Evolutionary conservation across 495 filamentous ascomycete species (phyloP).

Genomic region (Podospora pseudoanserina): DNA sequence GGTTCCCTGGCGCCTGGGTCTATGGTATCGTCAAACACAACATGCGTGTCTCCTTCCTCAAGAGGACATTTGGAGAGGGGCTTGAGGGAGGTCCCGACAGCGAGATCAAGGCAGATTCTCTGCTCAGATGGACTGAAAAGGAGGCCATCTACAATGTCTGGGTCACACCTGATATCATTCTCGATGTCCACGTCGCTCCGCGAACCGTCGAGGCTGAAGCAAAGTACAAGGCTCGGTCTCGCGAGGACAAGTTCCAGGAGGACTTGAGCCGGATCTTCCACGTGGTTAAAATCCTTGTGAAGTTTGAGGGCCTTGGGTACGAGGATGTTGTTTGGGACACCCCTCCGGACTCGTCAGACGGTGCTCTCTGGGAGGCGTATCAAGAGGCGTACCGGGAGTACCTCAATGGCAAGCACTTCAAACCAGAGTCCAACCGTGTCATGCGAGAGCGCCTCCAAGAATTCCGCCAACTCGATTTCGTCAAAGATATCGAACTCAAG

Average conservation of each 20-base stretch:
- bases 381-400: constrained; percentile 78
- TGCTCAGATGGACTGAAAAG: constrained; percentile 65
- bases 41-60: constrained; percentile 74
- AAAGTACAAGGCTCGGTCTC: constrained; percentile 37
- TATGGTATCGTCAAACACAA: constrained; percentile 61
- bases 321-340: constrained; percentile 89
- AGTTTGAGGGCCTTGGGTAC: constrained; percentile 93
- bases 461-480: constrained; percentile 63
- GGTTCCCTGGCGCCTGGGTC: constrained; percentile 88
- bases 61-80: constrained; percentile 54
- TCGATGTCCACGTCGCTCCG: constrained; percentile 59
- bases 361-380: constrained; percentile 76
- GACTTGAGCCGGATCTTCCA: constrained; percentile 66
- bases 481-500: constrained; percentile 58
- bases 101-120: constrained; percentile 32
- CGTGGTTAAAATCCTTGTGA: constrained; percentile 70
- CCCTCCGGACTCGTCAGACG: constrained; percentile 64
- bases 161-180: constrained; percentile 80
- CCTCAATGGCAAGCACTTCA: constrained; percentile 68
- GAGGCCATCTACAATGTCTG: constrained; percentile 84
- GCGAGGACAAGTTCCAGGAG: constrained; percentile 51
- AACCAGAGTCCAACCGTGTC: constrained; percentile 45
- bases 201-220: constrained; percentile 40
- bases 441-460: constrained; percentile 60
- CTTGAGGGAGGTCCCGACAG: constrained; percentile 19